Evolutionary conservation across 345 rosid species (phyloP).

Genomic region (Turritis glabra): DNA sequence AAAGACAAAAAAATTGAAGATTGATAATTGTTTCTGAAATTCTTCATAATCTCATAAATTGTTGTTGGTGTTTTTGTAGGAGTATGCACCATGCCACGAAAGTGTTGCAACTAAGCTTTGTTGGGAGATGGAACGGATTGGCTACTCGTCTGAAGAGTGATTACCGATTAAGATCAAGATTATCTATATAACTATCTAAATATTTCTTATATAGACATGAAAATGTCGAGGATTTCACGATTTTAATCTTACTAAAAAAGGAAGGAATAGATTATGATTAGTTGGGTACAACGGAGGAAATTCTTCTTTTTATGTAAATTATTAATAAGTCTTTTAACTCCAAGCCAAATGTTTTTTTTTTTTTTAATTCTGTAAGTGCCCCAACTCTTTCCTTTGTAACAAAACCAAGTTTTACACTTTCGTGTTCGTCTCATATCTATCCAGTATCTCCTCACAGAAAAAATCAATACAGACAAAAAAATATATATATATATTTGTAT

Average conservation of each 20-base stretch:
- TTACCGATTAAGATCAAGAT: slow-evolving; percentile 29
- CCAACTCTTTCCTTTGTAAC: slow-evolving; percentile 16
- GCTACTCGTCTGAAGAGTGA: slow-evolving; percentile 44
- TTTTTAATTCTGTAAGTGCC: slow-evolving; percentile 2
- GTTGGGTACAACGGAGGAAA: slow-evolving; percentile 23
- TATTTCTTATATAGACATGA: slow-evolving; percentile 22
- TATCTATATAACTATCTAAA: slow-evolving; percentile 10
- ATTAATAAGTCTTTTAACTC: slow-evolving; percentile 33
- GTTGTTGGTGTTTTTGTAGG: slow-evolving; percentile 42
- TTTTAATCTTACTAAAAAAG: slow-evolving; percentile 36
- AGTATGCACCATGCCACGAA: slow-evolving; percentile 87
- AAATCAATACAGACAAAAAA: background rate
- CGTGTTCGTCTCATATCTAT: slow-evolving; percentile 3
- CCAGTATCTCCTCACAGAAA: background rate
- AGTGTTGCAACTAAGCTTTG: slow-evolving; percentile 75
- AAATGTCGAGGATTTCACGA: slow-evolving; percentile 25
- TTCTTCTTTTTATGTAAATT: slow-evolving; percentile 32
- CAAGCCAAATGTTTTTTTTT: slow-evolving; percentile 16
- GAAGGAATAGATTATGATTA: slow-evolving; percentile 35
- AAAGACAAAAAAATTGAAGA: background rate
- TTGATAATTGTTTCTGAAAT: background rate
- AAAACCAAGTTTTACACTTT: background rate
- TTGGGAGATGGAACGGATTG: slow-evolving; percentile 88
- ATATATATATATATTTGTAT: background rate
- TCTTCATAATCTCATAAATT: slow-evolving; percentile 1